Base-by-base conservation (phyloP, 768 basidiomycete species). In the Mycena sanguinolenta region DNA sequence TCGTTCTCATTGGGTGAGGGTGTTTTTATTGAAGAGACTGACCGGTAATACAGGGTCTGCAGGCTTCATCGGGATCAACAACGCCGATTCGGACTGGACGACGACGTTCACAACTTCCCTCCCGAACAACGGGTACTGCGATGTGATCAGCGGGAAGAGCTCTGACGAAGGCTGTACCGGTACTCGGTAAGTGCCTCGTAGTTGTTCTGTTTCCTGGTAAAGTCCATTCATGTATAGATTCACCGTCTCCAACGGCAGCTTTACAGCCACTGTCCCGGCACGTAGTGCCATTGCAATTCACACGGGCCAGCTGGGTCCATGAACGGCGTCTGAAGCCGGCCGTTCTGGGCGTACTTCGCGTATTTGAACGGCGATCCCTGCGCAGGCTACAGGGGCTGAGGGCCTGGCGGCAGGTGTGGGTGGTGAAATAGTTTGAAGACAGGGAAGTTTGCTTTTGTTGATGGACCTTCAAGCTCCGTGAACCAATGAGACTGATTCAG, bases 31-130 rank as follows among this genome's bases (percentile, higher is more conserved):
- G 9, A 23, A 28, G 28, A 38, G 10, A n/a, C 7, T 67, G 39
- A 57, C 10, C 3, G 39, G 16, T 14, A 14, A 17, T 12, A 17
- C 57, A 90, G 89, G 88, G 32, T 77, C 87, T 1, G 76, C 79
- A 49, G 91, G 91, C 3, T 91, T 89, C 67, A 87, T 91, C 1
- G 90, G 86, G 0, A 92, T 92, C 73, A 92, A 92, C 76, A 92
- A 92, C 68, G 85, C 78, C 6, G 88, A 90, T 67, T 80, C 82
- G 8, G 73, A 79, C 0, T 92, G 92, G 91, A 87, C 70, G 13
- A 62, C 84, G 0, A 87, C 86, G 0, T 92, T 92, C 76, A 75
- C 79, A 21, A 92, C 91, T 0, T 85, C 87, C 0, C 79, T 92
- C 14, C 84, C 91, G 0, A 84, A 78, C 27, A 91, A 90, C 0